Percentiles rank a stretch among this genome's conserved stretches.
Evolutionary conservation across 2,329 filamentous ascomycete species (phyloP).

Genomic region (Pseudogymnoascus verrucosus): DNA sequence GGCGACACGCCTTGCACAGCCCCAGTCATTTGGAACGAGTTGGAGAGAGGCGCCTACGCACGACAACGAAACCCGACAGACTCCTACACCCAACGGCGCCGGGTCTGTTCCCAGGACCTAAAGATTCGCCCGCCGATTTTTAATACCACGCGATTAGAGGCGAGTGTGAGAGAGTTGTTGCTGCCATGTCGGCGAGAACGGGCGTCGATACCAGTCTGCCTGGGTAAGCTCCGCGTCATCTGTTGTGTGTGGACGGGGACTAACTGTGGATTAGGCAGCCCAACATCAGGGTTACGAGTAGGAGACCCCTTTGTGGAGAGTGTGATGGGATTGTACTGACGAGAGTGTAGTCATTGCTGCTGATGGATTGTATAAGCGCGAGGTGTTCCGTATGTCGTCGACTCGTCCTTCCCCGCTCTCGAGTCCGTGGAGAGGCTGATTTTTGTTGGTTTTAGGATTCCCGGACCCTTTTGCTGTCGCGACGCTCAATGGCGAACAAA

Average conservation of each 20-base stretch:
- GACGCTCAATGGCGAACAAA: constrained; percentile 95
- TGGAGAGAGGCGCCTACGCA: neutral
- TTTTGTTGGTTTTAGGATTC: constrained; percentile 55
- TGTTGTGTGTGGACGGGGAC: constrained; percentile 11
- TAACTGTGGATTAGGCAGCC: constrained; percentile 50
- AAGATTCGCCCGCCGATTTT: neutral
- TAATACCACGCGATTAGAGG: neutral
- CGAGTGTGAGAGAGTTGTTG: neutral
- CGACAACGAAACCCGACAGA: neutral
- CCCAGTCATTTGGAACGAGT: constrained; percentile 9
- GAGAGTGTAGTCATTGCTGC: constrained; percentile 78
- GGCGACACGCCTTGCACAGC: constrained; percentile 11
- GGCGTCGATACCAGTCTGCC: constrained; percentile 54
- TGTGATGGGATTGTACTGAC: constrained; percentile 30
- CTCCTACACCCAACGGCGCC: neutral
- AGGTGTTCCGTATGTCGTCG: constrained; percentile 82
- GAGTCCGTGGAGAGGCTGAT: constrained; percentile 19
- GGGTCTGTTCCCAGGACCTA: neutral
- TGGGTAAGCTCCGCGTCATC: constrained; percentile 39
- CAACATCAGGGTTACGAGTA: constrained; percentile 92
- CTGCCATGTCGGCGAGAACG: constrained; percentile 25
- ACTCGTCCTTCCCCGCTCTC: constrained; percentile 9
- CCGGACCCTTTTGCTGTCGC: constrained; percentile 97
- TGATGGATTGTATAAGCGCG: constrained; percentile 96
- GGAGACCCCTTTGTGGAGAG: constrained; percentile 22